phyloP scores from a whole-genome alignment of 108 stramenopile genomes.

The Stephanodiscus triporus region DNA sequence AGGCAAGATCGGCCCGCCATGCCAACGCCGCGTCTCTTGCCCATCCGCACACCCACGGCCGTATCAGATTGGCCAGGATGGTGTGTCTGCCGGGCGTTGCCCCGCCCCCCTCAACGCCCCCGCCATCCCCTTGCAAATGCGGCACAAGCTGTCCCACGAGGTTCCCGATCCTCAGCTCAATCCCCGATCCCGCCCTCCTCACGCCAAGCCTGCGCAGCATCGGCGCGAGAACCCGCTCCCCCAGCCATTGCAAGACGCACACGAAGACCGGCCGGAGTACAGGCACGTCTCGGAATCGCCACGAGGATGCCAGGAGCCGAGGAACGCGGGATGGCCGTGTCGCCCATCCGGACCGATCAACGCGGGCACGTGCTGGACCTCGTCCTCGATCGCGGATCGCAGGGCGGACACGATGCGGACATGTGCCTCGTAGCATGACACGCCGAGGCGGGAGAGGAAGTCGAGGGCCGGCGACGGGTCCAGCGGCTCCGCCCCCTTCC shows the following conservation, averaged over 20 bases:
- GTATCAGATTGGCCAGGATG: slow-evolving; percentile 67
- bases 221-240: slow-evolving; percentile 69
- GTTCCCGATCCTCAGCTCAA: slow-evolving; percentile 70
- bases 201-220: slow-evolving; percentile 60
- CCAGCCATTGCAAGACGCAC: slow-evolving; percentile 77
- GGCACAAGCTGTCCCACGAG: slow-evolving; percentile 71
- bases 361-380: slow-evolving; percentile 69
- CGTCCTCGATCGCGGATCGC: slow-evolving; percentile 75
- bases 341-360: slow-evolving; percentile 13
- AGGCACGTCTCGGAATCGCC: slow-evolving; percentile 76
- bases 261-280: slow-evolving; percentile 81
- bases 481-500: slow-evolving; percentile 53
- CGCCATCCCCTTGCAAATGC: slow-evolving; percentile 52
- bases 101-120: slow-evolving; percentile 33
- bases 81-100: slow-evolving; percentile 66
- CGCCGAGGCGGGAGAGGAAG: slow-evolving; percentile 76
- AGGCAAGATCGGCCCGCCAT: slow-evolving; percentile 62
- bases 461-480: slow-evolving; percentile 80
- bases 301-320: slow-evolving; percentile 70
- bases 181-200: slow-evolving; percentile 40
- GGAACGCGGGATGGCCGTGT: slow-evolving; percentile 41
- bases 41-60: slow-evolving; percentile 64
- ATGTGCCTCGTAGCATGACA: slow-evolving; percentile 80
- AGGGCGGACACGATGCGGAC: slow-evolving; percentile 73
- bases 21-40: slow-evolving; percentile 45